Percentiles rank a stretch among this genome's conserved stretches.
These are phyloP conservation scores for Flueggea neowawraea DNA, from an alignment of 441 rosid genomes.

Conservation along the genomic window DNA sequence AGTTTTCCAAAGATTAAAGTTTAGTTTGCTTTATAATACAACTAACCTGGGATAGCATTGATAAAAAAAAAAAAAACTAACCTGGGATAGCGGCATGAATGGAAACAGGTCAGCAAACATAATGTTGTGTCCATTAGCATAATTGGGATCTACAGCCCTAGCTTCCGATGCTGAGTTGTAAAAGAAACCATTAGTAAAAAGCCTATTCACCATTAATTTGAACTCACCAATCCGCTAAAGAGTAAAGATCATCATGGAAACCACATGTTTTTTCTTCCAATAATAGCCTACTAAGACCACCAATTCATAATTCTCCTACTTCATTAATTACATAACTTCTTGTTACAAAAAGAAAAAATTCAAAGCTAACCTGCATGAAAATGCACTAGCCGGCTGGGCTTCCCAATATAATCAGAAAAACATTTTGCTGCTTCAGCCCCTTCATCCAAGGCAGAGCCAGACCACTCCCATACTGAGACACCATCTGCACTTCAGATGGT, in stretches of 20 bases:
- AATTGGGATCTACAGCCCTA: constrained; percentile 69
- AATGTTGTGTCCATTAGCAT: constrained; percentile 57
- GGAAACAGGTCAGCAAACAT: constrained; percentile 78
- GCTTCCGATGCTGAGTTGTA: constrained; percentile 52
- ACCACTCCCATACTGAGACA: constrained; percentile 93
- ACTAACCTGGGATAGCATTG: constrained; percentile 61
- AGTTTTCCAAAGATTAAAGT: background rate
- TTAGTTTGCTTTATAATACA: constrained; percentile 8
- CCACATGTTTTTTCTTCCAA: background rate
- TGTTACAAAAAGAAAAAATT: constrained; percentile 12
- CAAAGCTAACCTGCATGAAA: constrained; percentile 58
- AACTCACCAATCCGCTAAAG: background rate
- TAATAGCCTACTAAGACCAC: background rate
- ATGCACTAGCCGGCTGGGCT: constrained; percentile 76
- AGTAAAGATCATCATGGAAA: background rate
- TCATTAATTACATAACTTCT: background rate
- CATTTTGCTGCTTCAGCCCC: constrained; percentile 80
- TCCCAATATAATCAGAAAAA: constrained; percentile 70
- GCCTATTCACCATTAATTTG: background rate
- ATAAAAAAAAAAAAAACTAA: constrained; percentile 3
- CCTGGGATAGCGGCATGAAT: constrained; percentile 80
- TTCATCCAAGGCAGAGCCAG: constrained; percentile 88
- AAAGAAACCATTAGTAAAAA: background rate
- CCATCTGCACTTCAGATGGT: constrained; percentile 42
- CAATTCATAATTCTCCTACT: background rate